Percentiles rank a stretch among this genome's conserved stretches.
Evolutionary conservation across 2,329 filamentous ascomycete genomes (phyloP).

Genomic region (Phoma herbarum): DNA sequence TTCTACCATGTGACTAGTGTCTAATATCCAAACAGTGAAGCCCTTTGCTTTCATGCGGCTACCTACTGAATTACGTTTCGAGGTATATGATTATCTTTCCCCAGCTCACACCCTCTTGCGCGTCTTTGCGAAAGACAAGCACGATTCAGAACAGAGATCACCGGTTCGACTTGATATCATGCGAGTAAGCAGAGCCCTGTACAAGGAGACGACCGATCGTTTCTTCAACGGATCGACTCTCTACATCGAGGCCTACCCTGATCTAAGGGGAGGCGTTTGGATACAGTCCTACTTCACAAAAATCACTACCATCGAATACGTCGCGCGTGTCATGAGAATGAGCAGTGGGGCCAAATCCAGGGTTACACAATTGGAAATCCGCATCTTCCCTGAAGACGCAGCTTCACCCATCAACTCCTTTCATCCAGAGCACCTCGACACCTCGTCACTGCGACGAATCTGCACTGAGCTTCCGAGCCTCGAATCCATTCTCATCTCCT

Average conservation of each 20-base stretch:
- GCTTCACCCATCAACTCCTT: neutral
- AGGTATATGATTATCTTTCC: conserved; percentile 29
- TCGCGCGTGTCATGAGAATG: conserved; percentile 23
- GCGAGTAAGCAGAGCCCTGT: conserved; percentile 27
- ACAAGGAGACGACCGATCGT: conserved; percentile 28
- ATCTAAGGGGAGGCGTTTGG: neutral
- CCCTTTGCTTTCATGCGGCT: conserved; percentile 36
- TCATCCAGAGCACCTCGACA: neutral
- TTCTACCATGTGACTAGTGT: too few species aligned
- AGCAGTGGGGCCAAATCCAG: conserved; percentile 11
- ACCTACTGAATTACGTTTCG: conserved; percentile 36
- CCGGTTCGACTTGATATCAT: conserved; percentile 27
- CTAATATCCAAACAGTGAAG: conserved; percentile 26
- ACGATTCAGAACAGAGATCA: conserved; percentile 4
- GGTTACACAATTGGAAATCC: conserved; percentile 27
- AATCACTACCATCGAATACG: neutral
- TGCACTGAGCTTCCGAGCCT: conserved; percentile 23
- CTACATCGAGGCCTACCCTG: conserved; percentile 18
- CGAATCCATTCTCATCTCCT: conserved; percentile 15
- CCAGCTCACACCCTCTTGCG: conserved; percentile 25
- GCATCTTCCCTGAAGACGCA: conserved; percentile 13
- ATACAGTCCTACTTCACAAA: neutral
- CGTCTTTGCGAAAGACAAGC: conserved; percentile 2
- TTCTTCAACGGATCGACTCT: conserved; percentile 28
- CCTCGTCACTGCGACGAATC: conserved; percentile 14